Conservation (phyloP, 2,329 filamentous ascomycete genomes). For the Juglanconis oblonga region DNA sequence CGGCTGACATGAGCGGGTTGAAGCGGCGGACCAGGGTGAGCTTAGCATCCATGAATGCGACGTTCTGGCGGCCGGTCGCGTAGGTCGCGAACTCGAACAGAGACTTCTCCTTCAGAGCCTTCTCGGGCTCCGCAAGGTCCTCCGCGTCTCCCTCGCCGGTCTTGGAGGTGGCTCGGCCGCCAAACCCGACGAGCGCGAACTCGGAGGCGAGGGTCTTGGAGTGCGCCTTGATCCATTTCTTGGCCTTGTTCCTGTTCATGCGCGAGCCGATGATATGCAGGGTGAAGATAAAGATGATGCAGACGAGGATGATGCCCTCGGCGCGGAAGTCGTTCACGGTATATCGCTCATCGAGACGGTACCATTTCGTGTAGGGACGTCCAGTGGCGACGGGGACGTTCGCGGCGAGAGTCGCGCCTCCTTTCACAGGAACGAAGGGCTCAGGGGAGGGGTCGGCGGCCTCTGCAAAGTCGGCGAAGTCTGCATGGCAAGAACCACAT, state of each 20-base stretch:
- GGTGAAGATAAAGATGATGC: conserved; percentile 70
- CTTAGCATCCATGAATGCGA: conserved; percentile 85
- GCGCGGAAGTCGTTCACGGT: conserved; percentile 79
- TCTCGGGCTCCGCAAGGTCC: conserved; percentile 35
- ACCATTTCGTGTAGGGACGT: conserved; percentile 88
- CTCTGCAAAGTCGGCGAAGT: conserved; percentile 91
- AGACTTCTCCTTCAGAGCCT: conserved; percentile 77
- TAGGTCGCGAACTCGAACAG: conserved; percentile 85
- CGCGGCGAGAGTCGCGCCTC: conserved; percentile 44
- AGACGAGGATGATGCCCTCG: conserved; percentile 76
- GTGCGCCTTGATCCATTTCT: conserved; percentile 75
- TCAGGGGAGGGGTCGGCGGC: conserved; percentile 64
- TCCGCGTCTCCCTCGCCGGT: conserved; percentile 28
- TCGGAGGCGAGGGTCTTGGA: conserved; percentile 70
- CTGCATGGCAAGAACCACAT: conserved; percentile 43
- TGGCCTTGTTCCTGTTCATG: conserved; percentile 76
- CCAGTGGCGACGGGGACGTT: conserved; percentile 44
- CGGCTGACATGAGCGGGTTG: conserved; percentile 64
- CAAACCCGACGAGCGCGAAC: conserved; percentile 84
- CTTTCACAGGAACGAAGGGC: conserved; percentile 44
- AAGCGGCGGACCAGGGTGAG: conserved; percentile 80
- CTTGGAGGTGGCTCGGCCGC: conserved; percentile 49
- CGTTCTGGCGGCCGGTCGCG: conserved; percentile 86
- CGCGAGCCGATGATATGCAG: conserved; percentile 80
- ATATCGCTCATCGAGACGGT: conserved; percentile 91